Base-by-base conservation (phyloP, 176 grass and related monocot species). In the Phoenix dactylifera region DNA sequence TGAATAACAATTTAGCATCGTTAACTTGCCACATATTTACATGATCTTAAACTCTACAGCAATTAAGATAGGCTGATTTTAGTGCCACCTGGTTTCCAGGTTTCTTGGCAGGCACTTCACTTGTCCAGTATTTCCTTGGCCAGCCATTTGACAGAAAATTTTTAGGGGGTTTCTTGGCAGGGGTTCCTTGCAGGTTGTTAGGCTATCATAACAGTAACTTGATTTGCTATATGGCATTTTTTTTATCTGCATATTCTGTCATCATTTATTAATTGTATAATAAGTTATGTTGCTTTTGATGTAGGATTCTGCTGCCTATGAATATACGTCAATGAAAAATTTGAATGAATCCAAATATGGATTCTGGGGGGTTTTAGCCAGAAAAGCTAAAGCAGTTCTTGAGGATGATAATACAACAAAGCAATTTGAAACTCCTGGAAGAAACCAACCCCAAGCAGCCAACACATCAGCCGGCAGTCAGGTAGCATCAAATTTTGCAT, bases 261-360 rank as follows among this genome's bases (percentile, higher is more conserved):
- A 12, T 1, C 10, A 12, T 44, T 44, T 44, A 44, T 44, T 50
- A 1, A 55, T 50, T 49, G 28, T 63, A 18, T 35, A 54, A 52
- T 66, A 44, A 44, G 35, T 24, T 23, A 24, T 44, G 35, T 6
- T 62, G n/a, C 51, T 65, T 50, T 16, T 58, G n/a, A 26, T 74
- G 64, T 73, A 98, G 93, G 82, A 89, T 65, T 70, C 70, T 73
- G 72, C 73, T 26, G 60, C 51, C 35, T 78, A 83, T 60, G 82
- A 73, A 58, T 92, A 92, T 77, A 92, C 84, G 52, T 92, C 93
- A 9, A 89, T 98, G 82, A 92, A 81, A 68, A 98, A 57, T 74
- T 58, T 89, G 63, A 98, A 88, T 66, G 93, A 98, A 70, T 73
- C 81, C 15, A 98, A 98, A 60, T 85, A 82, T 12, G 88, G 88